Base-by-base conservation (phyloP, 257 asterid species). In the Ophiorrhiza pumila region DNA sequence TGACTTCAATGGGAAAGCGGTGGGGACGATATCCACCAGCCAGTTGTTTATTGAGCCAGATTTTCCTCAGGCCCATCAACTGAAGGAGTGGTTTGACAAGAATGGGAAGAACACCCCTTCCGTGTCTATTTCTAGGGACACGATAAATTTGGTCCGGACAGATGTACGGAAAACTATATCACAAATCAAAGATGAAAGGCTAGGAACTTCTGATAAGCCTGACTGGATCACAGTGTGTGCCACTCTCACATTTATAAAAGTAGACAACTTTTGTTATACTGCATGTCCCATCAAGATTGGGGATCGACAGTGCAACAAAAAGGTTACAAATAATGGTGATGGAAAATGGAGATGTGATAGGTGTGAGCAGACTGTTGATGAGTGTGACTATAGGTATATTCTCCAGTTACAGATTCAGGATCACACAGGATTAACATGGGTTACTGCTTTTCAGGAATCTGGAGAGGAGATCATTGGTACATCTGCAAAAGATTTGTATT, bases 401-500 rank as follows among this genome's bases (percentile, higher is more conserved):
- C 94, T 93, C 71, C 96, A 88, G 80, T 75, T 93, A 79, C 91
- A 89, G 83, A 93, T 93, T 82, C 96, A 91, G 87, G 98, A 93
- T 66, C 96, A 93, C 82, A 91, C 97, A 45, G 97, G 97, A 82
- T 71, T 82, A 71, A 85, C 96, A 31, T 89, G 91, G 91, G 97
- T 84, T 37, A 93, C 98, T 70, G 96, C 96, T 27, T 93, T 93
- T 82, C 96, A 93, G 81, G 98, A 89, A 86, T 79, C 81, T 43
- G 98, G 96, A 64, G 92, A 78, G 77, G 96, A 88, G 79, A 85
- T 93, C 71, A 85, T 94, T 79, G 98, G 97, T n/a, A 41, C 80
- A 8, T 64, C 99, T 47, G 99, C 99, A 42, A 92, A 91, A 74
- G 93, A 87, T n/a, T 69, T 94, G 85, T 84, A 90, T 77, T 75